Conservation (phyloP, 352 stramenopile genomes). For the Sclerospora graminicola region DNA sequence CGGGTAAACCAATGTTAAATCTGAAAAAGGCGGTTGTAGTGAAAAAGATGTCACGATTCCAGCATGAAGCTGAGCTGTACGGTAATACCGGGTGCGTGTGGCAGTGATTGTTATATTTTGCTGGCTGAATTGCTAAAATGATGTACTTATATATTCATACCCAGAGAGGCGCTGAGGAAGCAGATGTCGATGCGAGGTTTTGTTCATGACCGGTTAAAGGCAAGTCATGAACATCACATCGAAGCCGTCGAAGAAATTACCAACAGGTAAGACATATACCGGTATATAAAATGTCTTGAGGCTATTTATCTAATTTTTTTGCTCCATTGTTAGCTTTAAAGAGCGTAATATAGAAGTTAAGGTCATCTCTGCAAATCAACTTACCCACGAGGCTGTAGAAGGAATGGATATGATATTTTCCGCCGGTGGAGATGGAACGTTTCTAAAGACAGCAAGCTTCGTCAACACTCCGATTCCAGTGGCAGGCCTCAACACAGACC, state of each 20-base stretch:
- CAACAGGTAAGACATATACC: constrained; percentile 22
- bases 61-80: constrained; percentile 77
- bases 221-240: constrained; percentile 80
- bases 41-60: constrained; percentile 83
- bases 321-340: constrained; percentile 34
- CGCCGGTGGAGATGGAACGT: constrained; percentile 76
- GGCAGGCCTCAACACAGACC: constrained; percentile 79
- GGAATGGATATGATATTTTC: constrained; percentile 83
- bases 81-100: constrained; percentile 60
- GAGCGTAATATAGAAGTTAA: constrained; percentile 56
- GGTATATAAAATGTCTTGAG: neutral
- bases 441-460: constrained; percentile 81
- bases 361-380: constrained; percentile 66
- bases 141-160: constrained; percentile 7
- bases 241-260: constrained; percentile 82
- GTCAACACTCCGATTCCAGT: constrained; percentile 81
- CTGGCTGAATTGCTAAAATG: constrained; percentile 3
- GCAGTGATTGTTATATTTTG: neutral
- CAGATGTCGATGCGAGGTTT: constrained; percentile 88
- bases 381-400: constrained; percentile 70
- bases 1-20: constrained; percentile 35
- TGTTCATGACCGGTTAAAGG: constrained; percentile 77
- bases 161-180: constrained; percentile 76
- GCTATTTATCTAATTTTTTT: constrained; percentile 3
- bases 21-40: constrained; percentile 81